Evolutionary conservation across 2,329 filamentous ascomycete species (phyloP), one percentile per base, ranked within the genome.

Genomic region (Penicillium sp.): DNA sequence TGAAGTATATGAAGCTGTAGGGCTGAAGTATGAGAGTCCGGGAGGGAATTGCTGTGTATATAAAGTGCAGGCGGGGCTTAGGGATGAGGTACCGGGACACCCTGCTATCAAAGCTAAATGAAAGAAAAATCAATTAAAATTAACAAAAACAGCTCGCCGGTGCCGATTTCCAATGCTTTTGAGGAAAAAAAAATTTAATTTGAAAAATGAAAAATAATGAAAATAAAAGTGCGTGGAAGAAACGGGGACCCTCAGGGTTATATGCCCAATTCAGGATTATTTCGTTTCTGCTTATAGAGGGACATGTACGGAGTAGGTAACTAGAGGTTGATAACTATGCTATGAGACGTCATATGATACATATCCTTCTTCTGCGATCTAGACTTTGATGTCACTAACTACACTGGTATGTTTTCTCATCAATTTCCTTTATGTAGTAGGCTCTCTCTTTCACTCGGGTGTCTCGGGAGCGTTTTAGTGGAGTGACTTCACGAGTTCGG

Each of bases 91-190:
- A 43, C 49, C 49, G 39, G 38, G 10, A 33, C 21, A 13, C 5
- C 8, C 5, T 46, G 29, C 44, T 10, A 29, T 29, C 4, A 13
- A 29, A 29, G 10, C 10, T 9, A 46, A 46, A 33, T 21, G 13
- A 15, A 23, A 23, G 0, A 38, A 39, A 13, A 21, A 21, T 16
- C 23, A 10, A 29, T 8, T 6, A 23, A 43, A 36, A 45, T 27
- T 43, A 23, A 50, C 19, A 47, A 43, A 44, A 56, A n/a, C 55
- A 57, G 31, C 50, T 58, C 47, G 55, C 36, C 50, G 47, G 50
- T 48, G 56, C 45, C 57, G 58, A 59, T 62, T 64, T 59, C 59
- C 53, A 59, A 64, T 63, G 59, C 56, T 65, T 65, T 39, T n/a
- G 31, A 33, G 10, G 21, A 10, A 44, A 44, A 21, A 44, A 21